Evolutionary conservation across 345 rosid species (phyloP).

Genomic region (Chamaenerion angustifolium): DNA sequence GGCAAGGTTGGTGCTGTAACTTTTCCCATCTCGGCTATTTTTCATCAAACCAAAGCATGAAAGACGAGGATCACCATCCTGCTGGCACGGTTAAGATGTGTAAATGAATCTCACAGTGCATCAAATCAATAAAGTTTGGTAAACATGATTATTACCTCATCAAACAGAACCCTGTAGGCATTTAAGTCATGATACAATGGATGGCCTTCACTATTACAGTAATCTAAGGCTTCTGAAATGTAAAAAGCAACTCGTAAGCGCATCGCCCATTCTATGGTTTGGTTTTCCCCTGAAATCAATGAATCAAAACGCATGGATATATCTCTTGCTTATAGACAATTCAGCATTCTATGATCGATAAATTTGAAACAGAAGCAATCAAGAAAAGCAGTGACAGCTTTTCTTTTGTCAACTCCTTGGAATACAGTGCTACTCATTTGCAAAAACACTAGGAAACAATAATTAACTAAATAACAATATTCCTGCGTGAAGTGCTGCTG

Average conservation of each 20-base stretch:
- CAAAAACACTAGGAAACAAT: not conserved
- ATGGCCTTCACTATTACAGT: constrained; percentile 64
- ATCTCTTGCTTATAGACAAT: not conserved
- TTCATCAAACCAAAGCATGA: constrained; percentile 98
- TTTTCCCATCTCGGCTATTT: constrained; percentile 86
- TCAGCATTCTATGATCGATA: not conserved
- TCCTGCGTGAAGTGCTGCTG: not conserved
- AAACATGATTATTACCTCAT: constrained; percentile 46
- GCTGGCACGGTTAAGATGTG: constrained; percentile 9
- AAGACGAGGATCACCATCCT: constrained; percentile 97
- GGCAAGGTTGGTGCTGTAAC: constrained; percentile 89
- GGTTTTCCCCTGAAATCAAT: constrained; percentile 68
- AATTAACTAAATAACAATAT: constrained; percentile 2
- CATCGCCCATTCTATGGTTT: constrained; percentile 94
- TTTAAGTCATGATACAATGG: constrained; percentile 91
- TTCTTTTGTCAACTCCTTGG: too few relatives aligned
- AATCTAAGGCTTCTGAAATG: constrained; percentile 90
- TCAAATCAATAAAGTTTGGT: not conserved
- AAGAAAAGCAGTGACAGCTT: too few relatives aligned
- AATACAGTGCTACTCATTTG: too few relatives aligned
- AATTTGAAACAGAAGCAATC: too few relatives aligned
- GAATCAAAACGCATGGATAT: constrained; percentile 9
- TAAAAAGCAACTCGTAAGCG: constrained; percentile 78
- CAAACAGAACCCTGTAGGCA: constrained; percentile 94
- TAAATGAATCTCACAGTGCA: not conserved